phyloP scores from a whole-genome alignment of 805 yeast genomes.

The Candida ortonii region DNA sequence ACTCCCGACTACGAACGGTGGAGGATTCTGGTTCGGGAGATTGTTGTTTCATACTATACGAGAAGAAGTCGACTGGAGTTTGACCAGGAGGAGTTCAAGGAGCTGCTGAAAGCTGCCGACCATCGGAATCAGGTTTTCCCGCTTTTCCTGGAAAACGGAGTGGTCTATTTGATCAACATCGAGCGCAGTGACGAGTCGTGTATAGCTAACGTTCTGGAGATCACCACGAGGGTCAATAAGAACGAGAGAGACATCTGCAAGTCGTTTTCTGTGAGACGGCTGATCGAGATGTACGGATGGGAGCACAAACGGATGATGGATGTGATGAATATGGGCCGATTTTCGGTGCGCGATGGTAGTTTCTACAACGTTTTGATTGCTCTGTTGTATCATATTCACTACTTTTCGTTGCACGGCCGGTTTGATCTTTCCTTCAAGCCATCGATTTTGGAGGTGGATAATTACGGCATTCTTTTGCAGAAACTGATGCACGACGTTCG shows the following conservation, averaged over 20 bases:
- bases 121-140: conserved; percentile 33
- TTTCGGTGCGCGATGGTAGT: conserved; percentile 16
- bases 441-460: conserved; percentile 20
- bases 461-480: conserved; percentile 28
- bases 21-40: conserved; percentile 26
- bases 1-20: conserved; percentile 16
- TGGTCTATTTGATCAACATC: conserved; percentile 29
- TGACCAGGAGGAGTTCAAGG: conserved; percentile 30
- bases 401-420: conserved; percentile 21
- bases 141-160: conserved; percentile 29
- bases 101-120: conserved; percentile 25
- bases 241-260: conserved; percentile 29
- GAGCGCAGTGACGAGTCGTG: conserved; percentile 17
- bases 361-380: conserved; percentile 28
- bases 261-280: conserved; percentile 25
- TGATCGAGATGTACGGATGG: conserved; percentile 34
- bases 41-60: conserved; percentile 27
- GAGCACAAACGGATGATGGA: conserved; percentile 25
- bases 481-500: conserved; percentile 28
- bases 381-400: conserved; percentile 29
- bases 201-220: conserved; percentile 26
- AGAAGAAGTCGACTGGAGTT: conserved; percentile 28
- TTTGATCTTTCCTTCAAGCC: conserved; percentile 25
- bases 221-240: conserved; percentile 22
- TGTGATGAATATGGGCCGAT: conserved; percentile 24